Evolutionary conservation across 805 yeast species (phyloP), one percentile per base, ranked within the genome.

Genomic region (Teunomyces kruisii): DNA sequence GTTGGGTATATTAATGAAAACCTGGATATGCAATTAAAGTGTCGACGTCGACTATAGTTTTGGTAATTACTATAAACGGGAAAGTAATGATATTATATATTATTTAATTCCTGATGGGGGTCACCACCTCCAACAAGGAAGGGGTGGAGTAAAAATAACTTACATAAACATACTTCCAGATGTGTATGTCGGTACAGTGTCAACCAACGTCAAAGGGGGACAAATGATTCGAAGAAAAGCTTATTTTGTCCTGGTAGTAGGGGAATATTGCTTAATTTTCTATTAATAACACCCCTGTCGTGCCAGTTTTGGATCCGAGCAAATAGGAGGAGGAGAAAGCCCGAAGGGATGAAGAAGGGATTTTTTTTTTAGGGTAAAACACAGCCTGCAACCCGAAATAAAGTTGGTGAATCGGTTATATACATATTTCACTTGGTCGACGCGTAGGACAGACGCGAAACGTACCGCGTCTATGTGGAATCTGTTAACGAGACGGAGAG

Each of bases 171-270:
- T n/a, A 19, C 38, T 24, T 35, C 38, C 38, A 19, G 22, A 35
- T 35, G 22, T 12, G 38, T 35, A 22, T 14, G 15, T 24, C 28
- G 26, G 38, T 35, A 22, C 17, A 14, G 38, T 35, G 28, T 26
- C 28, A 35, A 35, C 12, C 38, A n/a, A 35, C 38, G 38, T 35
- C 38, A 35, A 35, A 32, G 36, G 36, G 36, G 38, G 27, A 22
- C 27, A 22, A 22, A n/a, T n/a, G 12, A 16, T n/a, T 24, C 17
- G 17, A n/a, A 19, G 22, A n/a, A 33, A 35, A 17, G 38, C 28
- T 19, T 35, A 19, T 35, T 35, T 22, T 35, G 38, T 35, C 38
- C 38, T n/a, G 38, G 38, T 35, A 35, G 26, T 13, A 22, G 38
- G 28, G 38, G 38, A 13, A n/a, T 12, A n/a, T 10, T 9, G n/a